These are phyloP conservation scores for Clavispora fructus DNA, from an alignment of 805 yeast genomes.

Conservation along the genomic window DNA sequence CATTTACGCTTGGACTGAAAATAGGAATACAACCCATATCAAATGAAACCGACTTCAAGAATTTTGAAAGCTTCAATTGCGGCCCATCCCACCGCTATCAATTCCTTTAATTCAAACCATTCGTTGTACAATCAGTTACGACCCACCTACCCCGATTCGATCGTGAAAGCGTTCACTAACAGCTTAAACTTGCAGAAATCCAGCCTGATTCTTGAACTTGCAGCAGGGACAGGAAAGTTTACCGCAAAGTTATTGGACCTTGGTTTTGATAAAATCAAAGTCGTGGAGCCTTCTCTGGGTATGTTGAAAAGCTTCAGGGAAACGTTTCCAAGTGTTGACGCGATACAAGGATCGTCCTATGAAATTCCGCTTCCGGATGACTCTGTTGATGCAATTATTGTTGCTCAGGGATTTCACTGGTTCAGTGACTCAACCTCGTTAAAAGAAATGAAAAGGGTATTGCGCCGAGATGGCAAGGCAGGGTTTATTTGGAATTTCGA, in stretches of 20 bases:
- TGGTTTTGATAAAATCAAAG: constrained; percentile 37
- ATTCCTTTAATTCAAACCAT: constrained; percentile 51
- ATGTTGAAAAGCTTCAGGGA: constrained; percentile 45
- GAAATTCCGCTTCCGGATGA: constrained; percentile 40
- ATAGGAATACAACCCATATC: not conserved
- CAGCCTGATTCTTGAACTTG: constrained; percentile 43
- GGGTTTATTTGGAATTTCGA: constrained; percentile 62
- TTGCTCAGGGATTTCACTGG: constrained; percentile 68
- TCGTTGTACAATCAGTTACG: constrained; percentile 46
- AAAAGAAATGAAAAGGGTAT: constrained; percentile 45
- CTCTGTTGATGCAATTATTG: constrained; percentile 44
- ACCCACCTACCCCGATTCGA: constrained; percentile 40
- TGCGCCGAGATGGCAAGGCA: constrained; percentile 43
- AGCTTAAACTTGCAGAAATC: constrained; percentile 23
- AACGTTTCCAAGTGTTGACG: constrained; percentile 42
- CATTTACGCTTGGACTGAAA: too few species aligned
- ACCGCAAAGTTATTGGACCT: constrained; percentile 38
- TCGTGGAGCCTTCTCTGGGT: constrained; percentile 54
- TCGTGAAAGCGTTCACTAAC: constrained; percentile 40
- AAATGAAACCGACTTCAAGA: not conserved
- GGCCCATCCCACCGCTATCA: constrained; percentile 28
- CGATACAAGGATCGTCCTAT: constrained; percentile 39
- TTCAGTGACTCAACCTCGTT: constrained; percentile 48
- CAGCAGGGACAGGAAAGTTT: constrained; percentile 64
- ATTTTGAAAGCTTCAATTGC: not conserved